These are phyloP conservation scores for Fraxinus latifolia DNA, from an alignment of 305 asterid genomes.

Conservation along the genomic window DNA sequence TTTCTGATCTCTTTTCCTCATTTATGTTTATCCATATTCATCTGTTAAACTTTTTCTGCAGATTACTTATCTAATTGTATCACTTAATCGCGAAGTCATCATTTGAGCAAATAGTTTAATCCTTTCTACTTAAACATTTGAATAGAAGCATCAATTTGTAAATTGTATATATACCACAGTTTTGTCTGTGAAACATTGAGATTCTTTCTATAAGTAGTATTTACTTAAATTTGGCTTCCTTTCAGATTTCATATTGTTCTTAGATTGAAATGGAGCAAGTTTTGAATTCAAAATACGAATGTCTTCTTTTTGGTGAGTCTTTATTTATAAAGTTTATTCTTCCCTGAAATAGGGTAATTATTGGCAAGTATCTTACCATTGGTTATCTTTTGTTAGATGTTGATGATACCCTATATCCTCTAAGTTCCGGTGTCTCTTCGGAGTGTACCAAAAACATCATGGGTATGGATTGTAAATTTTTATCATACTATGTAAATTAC, in stretches of 20 bases:
- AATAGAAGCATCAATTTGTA: neutral
- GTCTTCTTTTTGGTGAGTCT: constrained; percentile 78
- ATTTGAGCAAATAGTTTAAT: neutral
- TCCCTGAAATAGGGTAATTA: neutral
- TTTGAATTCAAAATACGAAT: constrained; percentile 53
- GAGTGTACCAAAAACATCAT: constrained; percentile 72
- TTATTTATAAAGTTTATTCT: neutral
- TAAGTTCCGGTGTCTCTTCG: constrained; percentile 69
- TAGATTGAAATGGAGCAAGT: constrained; percentile 56
- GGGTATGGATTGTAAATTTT: constrained; percentile 37
- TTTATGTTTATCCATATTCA: neutral
- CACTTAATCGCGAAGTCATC: neutral
- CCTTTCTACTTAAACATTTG: neutral
- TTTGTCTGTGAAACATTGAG: neutral
- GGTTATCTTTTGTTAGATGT: constrained; percentile 54
- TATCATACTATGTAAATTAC: neutral
- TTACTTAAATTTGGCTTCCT: neutral
- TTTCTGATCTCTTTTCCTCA: neutral
- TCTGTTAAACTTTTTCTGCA: neutral
- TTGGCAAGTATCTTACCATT: neutral
- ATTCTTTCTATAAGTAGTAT: neutral
- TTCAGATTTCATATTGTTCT: constrained; percentile 7
- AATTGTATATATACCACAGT: neutral
- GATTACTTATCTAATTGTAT: neutral
- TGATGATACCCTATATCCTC: constrained; percentile 86